A percentile compares a stretch with the other conserved stretches of the same genome.
Conservation (phyloP, 768 basidiomycete species). For the Suillus ampliporus region DNA sequence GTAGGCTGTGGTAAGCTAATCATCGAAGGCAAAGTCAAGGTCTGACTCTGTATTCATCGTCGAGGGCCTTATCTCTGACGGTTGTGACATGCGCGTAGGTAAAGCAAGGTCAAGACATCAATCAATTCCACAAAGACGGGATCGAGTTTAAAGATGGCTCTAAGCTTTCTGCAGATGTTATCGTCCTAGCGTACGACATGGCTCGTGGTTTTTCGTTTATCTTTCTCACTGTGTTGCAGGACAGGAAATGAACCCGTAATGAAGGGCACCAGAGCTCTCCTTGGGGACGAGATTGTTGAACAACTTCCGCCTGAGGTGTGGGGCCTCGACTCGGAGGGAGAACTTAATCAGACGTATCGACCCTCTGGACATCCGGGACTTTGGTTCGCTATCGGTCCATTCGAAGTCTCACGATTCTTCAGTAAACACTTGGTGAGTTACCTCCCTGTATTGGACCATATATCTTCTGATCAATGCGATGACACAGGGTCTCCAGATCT, state of each 20-base stretch:
- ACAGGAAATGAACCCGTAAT: not conserved
- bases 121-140: conserved; percentile 46
- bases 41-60: not conserved
- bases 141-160: conserved; percentile 46
- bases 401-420: not conserved
- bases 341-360: not conserved
- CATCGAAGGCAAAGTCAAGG: not conserved
- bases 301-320: not conserved
- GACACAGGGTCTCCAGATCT: not conserved
- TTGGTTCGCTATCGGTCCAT: not conserved
- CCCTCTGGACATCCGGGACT: not conserved
- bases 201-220: not conserved
- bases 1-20: conserved; percentile 16
- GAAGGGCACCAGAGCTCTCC: not conserved
- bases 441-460: not conserved
- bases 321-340: not conserved
- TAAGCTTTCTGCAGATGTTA: conserved; percentile 47
- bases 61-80: not conserved
- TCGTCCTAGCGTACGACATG: conserved; percentile 54
- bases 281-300: not conserved
- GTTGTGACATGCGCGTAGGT: conserved; percentile 25
- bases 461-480: not conserved
- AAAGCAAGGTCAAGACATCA: conserved; percentile 41
- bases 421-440: not conserved
- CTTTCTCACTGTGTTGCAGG: not conserved